phyloP scores from a whole-genome alignment of 2,329 filamentous ascomycete genomes.

The Fusarium anguioides region DNA sequence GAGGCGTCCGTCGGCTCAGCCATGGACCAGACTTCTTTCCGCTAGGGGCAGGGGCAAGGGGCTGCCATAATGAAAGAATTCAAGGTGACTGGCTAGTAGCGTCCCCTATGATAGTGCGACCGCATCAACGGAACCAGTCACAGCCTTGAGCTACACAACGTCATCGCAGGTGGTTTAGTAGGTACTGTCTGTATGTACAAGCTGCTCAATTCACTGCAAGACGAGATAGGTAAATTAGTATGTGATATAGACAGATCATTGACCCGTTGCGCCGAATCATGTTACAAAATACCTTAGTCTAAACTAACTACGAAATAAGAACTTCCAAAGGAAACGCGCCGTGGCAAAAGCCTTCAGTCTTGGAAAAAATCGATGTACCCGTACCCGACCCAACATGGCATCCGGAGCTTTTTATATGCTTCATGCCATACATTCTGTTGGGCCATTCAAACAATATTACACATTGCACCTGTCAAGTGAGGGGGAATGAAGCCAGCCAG shows the following conservation, averaged over 20 bases:
- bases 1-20: slow-evolving; percentile 5
- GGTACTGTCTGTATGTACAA: too few relatives aligned
- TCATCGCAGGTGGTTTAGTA: slow-evolving; percentile 16
- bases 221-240: background rate
- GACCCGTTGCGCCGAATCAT: slow-evolving; percentile 38
- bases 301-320: slow-evolving; percentile 46
- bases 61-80: background rate
- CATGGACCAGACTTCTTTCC: slow-evolving; percentile 10
- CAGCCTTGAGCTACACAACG: slow-evolving; percentile 13
- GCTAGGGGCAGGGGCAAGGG: slow-evolving; percentile 17
- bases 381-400: slow-evolving; percentile 32
- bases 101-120: background rate
- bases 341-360: slow-evolving; percentile 42
- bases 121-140: slow-evolving; percentile 27
- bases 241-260: slow-evolving; percentile 28
- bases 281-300: slow-evolving; percentile 46
- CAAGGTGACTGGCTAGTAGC: background rate
- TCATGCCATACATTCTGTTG: slow-evolving; percentile 32
- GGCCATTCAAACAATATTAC: slow-evolving; percentile 40
- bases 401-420: slow-evolving; percentile 38
- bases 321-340: slow-evolving; percentile 43
- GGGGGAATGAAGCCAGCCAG: slow-evolving; percentile 39
- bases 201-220: background rate
- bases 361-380: slow-evolving; percentile 31
- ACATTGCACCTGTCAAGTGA: slow-evolving; percentile 39